These are phyloP conservation scores for Metschnikowia santaceciliae DNA, from an alignment of 805 yeast genomes.

Conservation along the genomic window DNA sequence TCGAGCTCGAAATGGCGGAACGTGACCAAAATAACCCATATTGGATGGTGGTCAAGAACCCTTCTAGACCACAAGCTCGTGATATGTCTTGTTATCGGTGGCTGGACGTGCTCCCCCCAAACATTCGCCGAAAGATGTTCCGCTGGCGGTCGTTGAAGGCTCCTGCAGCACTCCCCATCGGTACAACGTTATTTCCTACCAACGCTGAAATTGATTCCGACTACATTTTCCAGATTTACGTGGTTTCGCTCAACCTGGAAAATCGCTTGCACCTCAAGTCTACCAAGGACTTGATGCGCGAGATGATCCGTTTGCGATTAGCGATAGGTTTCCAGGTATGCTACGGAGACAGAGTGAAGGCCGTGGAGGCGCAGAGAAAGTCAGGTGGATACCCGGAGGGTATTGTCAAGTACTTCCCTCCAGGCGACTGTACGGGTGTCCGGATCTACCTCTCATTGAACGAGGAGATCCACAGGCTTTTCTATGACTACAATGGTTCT, in stretches of 20 bases:
- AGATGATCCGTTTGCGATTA: slow-evolving; percentile 80
- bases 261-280: slow-evolving; percentile 49
- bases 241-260: slow-evolving; percentile 62
- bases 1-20: slow-evolving; percentile 10
- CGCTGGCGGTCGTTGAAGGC: slow-evolving; percentile 93
- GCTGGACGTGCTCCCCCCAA: slow-evolving; percentile 84
- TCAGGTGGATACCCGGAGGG: slow-evolving; percentile 51
- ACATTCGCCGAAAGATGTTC: slow-evolving; percentile 59
- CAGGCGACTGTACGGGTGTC: slow-evolving; percentile 45
- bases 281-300: slow-evolving; percentile 62
- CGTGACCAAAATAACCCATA: slow-evolving; percentile 18
- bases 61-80: slow-evolving; percentile 52
- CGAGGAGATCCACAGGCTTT: slow-evolving; percentile 81
- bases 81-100: slow-evolving; percentile 49
- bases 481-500: slow-evolving; percentile 65
- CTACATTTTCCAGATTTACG: slow-evolving; percentile 80
- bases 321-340: slow-evolving; percentile 90
- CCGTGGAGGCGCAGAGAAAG: slow-evolving; percentile 58
- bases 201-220: slow-evolving; percentile 62
- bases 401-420: slow-evolving; percentile 55
- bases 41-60: slow-evolving; percentile 51
- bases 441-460: slow-evolving; percentile 73
- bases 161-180: slow-evolving; percentile 88
- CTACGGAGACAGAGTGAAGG: slow-evolving; percentile 61
- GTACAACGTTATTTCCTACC: slow-evolving; percentile 75